Conservation (phyloP, 1,284 basidiomycete species). For the Exobasidium rhododendri region DNA sequence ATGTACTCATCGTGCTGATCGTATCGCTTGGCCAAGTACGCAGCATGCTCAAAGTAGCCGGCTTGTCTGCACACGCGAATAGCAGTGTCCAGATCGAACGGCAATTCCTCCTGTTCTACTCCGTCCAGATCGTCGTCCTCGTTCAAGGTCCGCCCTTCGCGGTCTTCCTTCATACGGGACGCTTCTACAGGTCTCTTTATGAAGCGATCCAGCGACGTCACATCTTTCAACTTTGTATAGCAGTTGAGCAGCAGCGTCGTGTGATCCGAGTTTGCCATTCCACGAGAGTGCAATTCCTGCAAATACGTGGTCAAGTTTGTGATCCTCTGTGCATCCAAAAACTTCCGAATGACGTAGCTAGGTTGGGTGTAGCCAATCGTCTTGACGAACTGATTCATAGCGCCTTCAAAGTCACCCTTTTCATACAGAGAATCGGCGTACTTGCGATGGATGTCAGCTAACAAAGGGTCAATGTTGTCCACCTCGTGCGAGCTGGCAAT, state of each 20-base stretch:
- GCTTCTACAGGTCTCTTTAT: constrained; percentile 62
- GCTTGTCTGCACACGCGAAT: constrained; percentile 94
- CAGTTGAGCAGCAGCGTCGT: constrained; percentile 75
- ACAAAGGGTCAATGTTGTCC: constrained; percentile 31
- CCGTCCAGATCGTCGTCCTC: constrained; percentile 5
- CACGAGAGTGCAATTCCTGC: constrained; percentile 84
- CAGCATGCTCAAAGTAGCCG: constrained; percentile 90
- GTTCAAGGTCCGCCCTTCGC: not conserved
- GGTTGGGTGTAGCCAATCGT: constrained; percentile 86
- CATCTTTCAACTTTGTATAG: constrained; percentile 93
- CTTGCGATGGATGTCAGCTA: constrained; percentile 57
- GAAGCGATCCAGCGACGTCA: constrained; percentile 80
- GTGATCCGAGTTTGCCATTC: constrained; percentile 90
- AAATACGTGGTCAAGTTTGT: constrained; percentile 91
- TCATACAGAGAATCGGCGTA: constrained; percentile 89
- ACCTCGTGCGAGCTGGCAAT: constrained; percentile 23
- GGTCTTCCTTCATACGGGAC: not conserved
- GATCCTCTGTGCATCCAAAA: constrained; percentile 92
- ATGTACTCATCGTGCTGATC: constrained; percentile 87
- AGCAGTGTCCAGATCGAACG: constrained; percentile 94
- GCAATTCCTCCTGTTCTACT: constrained; percentile 62
- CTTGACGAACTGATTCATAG: constrained; percentile 86
- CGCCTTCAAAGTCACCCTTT: constrained; percentile 87
- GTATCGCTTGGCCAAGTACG: constrained; percentile 88
- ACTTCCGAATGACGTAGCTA: constrained; percentile 94